phyloP scores from a whole-genome alignment of 306 rosid species.

The Potentilla sterilis region DNA sequence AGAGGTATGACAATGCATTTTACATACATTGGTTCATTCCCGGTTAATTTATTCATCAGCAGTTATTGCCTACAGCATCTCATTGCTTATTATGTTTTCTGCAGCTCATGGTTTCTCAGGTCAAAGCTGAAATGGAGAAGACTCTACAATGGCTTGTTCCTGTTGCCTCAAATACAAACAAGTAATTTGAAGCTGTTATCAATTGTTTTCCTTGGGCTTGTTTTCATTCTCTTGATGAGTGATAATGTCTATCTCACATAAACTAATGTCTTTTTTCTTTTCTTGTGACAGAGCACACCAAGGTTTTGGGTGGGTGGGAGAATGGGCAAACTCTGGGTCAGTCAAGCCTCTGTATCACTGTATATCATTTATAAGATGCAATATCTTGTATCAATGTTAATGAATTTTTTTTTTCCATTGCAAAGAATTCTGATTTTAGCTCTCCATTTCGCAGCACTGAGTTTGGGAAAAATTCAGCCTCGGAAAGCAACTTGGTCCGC shows the following conservation, averaged over 20 bases:
- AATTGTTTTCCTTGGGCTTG: neutral
- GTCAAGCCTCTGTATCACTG: slow-evolving; percentile 15
- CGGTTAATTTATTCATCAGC: slow-evolving; percentile 15
- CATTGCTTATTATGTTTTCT: slow-evolving; percentile 22
- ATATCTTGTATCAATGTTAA: neutral
- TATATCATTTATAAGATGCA: neutral
- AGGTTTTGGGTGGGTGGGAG: slow-evolving; percentile 94
- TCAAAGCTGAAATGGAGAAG: slow-evolving; percentile 75
- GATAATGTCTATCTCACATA: neutral
- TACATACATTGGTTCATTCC: neutral
- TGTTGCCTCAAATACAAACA: slow-evolving; percentile 70
- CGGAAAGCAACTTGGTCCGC: slow-evolving; percentile 51
- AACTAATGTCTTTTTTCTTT: neutral
- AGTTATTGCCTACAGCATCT: neutral
- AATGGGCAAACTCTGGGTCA: slow-evolving; percentile 92
- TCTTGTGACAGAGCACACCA: slow-evolving; percentile 78
- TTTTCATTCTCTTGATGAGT: neutral
- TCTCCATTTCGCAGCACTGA: slow-evolving; percentile 52
- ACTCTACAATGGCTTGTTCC: slow-evolving; percentile 82
- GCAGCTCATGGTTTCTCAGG: slow-evolving; percentile 56
- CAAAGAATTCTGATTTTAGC: neutral
- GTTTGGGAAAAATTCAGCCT: slow-evolving; percentile 41
- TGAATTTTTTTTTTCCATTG: neutral
- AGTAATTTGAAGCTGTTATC: slow-evolving; percentile 32
- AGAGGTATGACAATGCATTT: slow-evolving; percentile 47